Base-by-base conservation (phyloP, 257 asterid species). In the Nicotiana undulata region DNA sequence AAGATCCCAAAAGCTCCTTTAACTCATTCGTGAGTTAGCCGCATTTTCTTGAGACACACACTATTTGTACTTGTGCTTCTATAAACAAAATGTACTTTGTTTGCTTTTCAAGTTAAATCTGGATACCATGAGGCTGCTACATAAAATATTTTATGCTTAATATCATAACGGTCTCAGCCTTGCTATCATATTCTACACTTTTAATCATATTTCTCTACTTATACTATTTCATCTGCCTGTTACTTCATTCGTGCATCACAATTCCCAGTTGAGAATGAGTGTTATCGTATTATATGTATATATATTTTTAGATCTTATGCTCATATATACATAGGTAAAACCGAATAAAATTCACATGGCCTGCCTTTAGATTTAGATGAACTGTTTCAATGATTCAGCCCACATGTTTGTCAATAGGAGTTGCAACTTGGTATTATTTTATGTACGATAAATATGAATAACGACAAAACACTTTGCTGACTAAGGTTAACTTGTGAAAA, bases 21-120 rank as follows among this genome's bases (percentile, higher is more conserved):
- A 70, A 5, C 63, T 22, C 68, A 17, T 34, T 63, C 40, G 24
- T 32, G 58, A 20, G 46, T 76, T 55, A 83, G 85, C 88, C 86
- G 86, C 84, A 77, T 40, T 83, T 83, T 83, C 88, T 85, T 81
- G 88, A 85, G 88, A 83, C 88, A 85, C 80, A 20, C 85, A 79
- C 86, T 81, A 29, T 53, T 34, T 68, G 88, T 83, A 67, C 88
- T 80, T 37, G 79, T 40, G 13, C 0, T 34, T 82, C 78, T 68
- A 64, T 40, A n/a, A 68, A 40, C 49, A 68, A 68, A 10, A 29
- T 6, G 24, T 24, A 24, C 15, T 44, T 58, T 44, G 1, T 40
- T 59, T 63, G 67, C 77, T 72, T 81, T 84, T 68, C 22, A 61
- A 37, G 67, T 80, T 68, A 65, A 77, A 82, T 32, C 52, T 64